A percentile compares a stretch with the other conserved stretches of the same genome.
phyloP scores from a whole-genome alignment of 1,284 basidiomycete genomes.

The Papiliotrema flavescens region DNA sequence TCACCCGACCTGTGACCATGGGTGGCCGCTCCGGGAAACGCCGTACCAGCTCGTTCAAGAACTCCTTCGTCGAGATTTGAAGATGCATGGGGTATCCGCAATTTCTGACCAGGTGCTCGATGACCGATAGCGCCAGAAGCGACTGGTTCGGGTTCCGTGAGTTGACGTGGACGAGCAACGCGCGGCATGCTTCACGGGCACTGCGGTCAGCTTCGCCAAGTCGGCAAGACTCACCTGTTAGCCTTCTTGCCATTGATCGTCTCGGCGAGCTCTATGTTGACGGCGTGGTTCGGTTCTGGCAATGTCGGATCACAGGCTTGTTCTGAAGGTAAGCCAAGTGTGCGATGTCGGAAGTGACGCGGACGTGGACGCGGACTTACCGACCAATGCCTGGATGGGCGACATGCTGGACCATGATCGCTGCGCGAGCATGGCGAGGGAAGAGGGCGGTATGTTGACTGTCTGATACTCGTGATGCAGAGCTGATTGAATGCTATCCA shows the following conservation, averaged over 20 bases:
- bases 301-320: constrained; percentile 85
- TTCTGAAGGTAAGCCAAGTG: constrained; percentile 44
- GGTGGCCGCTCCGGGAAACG: constrained; percentile 97
- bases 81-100: constrained; percentile 97
- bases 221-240: constrained; percentile 67
- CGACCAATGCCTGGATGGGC: constrained; percentile 45
- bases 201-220: constrained; percentile 9
- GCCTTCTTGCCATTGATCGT: constrained; percentile 93
- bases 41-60: constrained; percentile 95
- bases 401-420: constrained; percentile 22
- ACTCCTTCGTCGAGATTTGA: constrained; percentile 98
- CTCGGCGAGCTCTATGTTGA: constrained; percentile 90
- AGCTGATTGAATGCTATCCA: neutral
- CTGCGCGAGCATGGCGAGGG: constrained; percentile 22
- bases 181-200: constrained; percentile 50
- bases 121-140: constrained; percentile 53
- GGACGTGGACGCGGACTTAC: constrained; percentile 24
- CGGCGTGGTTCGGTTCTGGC: constrained; percentile 83
- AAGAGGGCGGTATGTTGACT: neutral
- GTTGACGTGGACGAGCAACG: constrained; percentile 50
- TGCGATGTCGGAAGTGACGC: neutral
- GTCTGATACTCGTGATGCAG: neutral
- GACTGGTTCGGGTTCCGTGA: constrained; percentile 45
- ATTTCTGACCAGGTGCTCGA: constrained; percentile 90
- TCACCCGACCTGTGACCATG: constrained; percentile 87